Conservation (phyloP, 2,329 filamentous ascomycete species). For the Pezicula neosporulosa region DNA sequence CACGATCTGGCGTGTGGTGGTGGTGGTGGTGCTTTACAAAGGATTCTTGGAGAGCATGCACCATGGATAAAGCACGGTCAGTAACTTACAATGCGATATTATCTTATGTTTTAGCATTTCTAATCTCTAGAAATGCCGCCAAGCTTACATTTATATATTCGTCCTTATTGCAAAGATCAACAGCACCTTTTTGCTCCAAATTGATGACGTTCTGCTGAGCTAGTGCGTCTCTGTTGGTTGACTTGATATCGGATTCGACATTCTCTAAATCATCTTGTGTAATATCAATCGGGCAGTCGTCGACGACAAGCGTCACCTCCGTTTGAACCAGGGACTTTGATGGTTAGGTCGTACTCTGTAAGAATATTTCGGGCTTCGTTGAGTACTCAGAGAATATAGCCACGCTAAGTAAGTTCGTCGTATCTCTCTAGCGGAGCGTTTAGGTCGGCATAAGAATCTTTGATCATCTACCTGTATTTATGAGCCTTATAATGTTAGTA, state of each 20-base stretch:
- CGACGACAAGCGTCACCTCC: no score
- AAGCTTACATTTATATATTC: not conserved
- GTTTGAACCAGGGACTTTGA: no score
- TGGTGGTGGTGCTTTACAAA: no score
- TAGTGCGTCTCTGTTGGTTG: not conserved
- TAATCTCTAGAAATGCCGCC: no score
- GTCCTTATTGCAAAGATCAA: not conserved
- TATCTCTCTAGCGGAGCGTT: not conserved
- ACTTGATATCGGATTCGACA: not conserved
- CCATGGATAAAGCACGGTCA: no score
- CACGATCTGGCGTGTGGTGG: no score
- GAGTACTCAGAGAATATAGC: not conserved
- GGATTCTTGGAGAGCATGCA: no score
- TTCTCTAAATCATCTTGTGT: conserved; percentile 23
- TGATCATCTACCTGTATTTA: no score
- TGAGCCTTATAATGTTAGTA: no score
- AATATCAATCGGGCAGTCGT: conserved; percentile 26
- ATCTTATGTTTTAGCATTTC: no score
- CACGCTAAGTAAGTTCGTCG: not conserved
- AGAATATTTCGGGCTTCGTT: not conserved
- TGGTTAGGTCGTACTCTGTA: not conserved
- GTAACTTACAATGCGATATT: no score
- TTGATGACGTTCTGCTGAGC: not conserved
- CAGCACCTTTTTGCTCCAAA: not conserved
- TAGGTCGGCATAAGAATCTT: not conserved